Percentiles rank a stretch among this genome's conserved stretches.
Conservation (phyloP, 441 rosid genomes). For the Corymbia calophylla region DNA sequence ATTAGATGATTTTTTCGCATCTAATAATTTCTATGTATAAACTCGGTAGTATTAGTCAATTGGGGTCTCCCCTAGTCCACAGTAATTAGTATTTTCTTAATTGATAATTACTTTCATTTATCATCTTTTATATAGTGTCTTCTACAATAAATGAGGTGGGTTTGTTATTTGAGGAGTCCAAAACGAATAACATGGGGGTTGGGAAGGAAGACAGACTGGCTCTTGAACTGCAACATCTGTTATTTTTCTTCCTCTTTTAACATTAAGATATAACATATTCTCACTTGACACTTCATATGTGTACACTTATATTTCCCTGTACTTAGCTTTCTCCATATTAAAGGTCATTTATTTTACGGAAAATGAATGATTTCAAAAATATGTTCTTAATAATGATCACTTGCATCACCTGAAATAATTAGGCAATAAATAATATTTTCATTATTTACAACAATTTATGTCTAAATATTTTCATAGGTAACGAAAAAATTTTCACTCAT, state of each 20-base stretch:
- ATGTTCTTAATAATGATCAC: no score
- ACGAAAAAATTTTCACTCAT: no score
- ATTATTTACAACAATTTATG: no score
- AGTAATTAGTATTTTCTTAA: background rate
- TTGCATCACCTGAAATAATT: no score
- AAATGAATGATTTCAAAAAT: no score
- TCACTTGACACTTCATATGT: background rate
- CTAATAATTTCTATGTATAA: background rate
- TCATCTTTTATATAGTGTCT: background rate
- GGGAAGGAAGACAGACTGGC: background rate
- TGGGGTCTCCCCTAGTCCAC: background rate
- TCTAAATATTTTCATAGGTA: no score
- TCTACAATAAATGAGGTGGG: background rate
- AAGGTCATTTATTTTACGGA: fast-evolving
- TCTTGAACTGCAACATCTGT: background rate
- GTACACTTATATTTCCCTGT: background rate
- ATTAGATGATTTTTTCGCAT: no score
- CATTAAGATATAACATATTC: no score
- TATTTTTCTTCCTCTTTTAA: background rate
- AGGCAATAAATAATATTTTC: fast-evolving
- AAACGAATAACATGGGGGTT: fast-evolving
- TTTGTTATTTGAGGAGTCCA: background rate
- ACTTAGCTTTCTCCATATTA: background rate
- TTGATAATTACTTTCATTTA: background rate
- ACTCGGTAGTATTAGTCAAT: background rate